A percentile compares a stretch with the other conserved stretches of the same genome.
phyloP scores from a whole-genome alignment of 371 early-diverging fungal genomes.

The Blastocladiella emersonii region DNA sequence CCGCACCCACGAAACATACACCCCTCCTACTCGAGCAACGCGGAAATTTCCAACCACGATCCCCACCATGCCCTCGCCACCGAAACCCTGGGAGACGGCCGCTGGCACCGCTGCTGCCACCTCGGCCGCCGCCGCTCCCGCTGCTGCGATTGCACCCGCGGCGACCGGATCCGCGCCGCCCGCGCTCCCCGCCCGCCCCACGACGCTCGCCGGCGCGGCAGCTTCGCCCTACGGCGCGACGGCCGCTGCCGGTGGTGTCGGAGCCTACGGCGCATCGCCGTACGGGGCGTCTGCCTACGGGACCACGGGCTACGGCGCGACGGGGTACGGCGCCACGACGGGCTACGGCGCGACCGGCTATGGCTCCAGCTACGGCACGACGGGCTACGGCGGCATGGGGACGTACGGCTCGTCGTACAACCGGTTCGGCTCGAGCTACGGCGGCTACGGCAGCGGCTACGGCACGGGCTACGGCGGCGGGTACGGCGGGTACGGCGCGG shows the following conservation, averaged over 20 bases:
- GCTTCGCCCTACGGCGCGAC: conserved; percentile 2
- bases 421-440: conserved; percentile 9
- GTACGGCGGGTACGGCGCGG: conserved; percentile 27
- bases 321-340: not conserved
- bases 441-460: conserved; percentile 31
- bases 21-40: no score
- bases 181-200: conserved; percentile 19
- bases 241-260: conserved; percentile 21
- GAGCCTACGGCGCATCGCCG: conserved; percentile 14
- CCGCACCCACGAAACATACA: no score
- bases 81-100: conserved; percentile 82
- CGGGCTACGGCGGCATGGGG: not conserved
- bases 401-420: not conserved
- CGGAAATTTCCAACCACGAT: no score
- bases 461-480: no score
- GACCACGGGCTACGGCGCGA: not conserved
- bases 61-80: conserved; percentile 84
- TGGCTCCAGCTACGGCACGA: not conserved
- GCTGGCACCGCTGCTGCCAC: conserved; percentile 18
- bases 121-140: conserved; percentile 14
- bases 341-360: not conserved
- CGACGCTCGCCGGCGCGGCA: conserved; percentile 15
- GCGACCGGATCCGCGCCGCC: conserved; percentile 16
- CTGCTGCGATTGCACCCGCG: conserved; percentile 7
- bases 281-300: not conserved